Base-by-base conservation (phyloP, 306 rosid genomes). In the Sicyos baderoa region DNA sequence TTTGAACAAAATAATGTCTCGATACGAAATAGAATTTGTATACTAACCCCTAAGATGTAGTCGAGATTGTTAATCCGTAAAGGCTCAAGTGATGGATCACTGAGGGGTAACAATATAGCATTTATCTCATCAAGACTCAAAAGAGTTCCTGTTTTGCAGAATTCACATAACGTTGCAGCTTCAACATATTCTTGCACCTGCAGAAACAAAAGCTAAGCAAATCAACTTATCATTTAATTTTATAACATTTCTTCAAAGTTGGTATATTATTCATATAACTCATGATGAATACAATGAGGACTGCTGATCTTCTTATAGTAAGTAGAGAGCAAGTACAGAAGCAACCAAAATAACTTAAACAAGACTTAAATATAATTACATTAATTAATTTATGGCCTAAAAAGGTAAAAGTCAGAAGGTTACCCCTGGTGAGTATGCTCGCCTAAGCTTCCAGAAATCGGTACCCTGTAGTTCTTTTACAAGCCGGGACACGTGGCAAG, bases 361-460 rank as follows among this genome's bases (percentile, higher is more conserved):
- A n/a, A n/a, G n/a, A n/a, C n/a, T n/a, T n/a, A n/a, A n/a, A 1
- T 25, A 25, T 25, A 1, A 25, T 25, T 25, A 25, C 2, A 29
- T n/a, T 15, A 10, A 11, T 19, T 12, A 57, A 29, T 13, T 17
- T 48, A 54, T 15, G 35, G 73, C 61, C 64, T 25, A 49, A 54
- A 58, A 47, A 47, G 72, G 61, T 72, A 76, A 75, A 68, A 83
- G 60, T 54, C 9, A 45, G 77, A 71, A 57, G 72, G 21, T 45
- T 76, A 89, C 98, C 96, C 97, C 97, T 8, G 97, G 98, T 19
- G 98, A 88, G 86, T 93, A 93, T 42, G 98, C 95, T 69, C 94
- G 86, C 79, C 98, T 81, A 47, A 93, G 90, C 88, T 93, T 93
- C 98, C 98, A 93, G 81, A 93, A 93, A 76, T 93, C 98, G 70